Conservation (phyloP, 2,329 filamentous ascomycete genomes). For the Eutypa lata region DNA sequence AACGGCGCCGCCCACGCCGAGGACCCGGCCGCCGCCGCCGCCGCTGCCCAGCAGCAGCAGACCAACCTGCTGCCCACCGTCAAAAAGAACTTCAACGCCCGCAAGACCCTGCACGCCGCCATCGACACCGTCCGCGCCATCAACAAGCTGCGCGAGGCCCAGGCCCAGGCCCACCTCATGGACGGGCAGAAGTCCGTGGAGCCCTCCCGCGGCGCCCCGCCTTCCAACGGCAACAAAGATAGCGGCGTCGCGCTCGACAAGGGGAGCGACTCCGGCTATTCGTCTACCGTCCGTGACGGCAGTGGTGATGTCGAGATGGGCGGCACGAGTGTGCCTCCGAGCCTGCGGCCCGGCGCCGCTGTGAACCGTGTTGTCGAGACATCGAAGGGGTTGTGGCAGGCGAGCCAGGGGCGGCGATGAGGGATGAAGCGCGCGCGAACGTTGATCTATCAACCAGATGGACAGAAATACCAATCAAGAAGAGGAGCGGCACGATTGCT, state of each 20-base stretch:
- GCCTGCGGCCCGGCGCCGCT: constrained; percentile 52
- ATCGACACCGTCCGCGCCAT: constrained; percentile 70
- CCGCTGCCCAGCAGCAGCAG: constrained; percentile 35
- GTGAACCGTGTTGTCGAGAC: constrained; percentile 60
- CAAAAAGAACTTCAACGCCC: constrained; percentile 73
- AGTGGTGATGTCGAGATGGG: constrained; percentile 18
- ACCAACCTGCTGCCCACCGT: constrained; percentile 65
- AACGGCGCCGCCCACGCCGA: constrained; percentile 46
- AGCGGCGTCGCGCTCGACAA: constrained; percentile 38
- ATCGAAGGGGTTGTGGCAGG: constrained; percentile 60
- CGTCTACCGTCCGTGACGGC: too few relatives aligned
- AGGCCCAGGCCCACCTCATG: constrained; percentile 52
- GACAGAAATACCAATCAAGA: background rate
- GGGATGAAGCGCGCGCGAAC: background rate
- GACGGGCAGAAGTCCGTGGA: constrained; percentile 55
- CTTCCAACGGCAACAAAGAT: constrained; percentile 35
- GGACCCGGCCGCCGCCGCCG: constrained; percentile 42
- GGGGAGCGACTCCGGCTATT: too few relatives aligned
- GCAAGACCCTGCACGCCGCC: constrained; percentile 65
- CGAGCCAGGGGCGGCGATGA: constrained; percentile 27
- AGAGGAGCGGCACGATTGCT: too few relatives aligned
- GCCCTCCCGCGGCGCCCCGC: constrained; percentile 38
- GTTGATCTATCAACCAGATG: background rate
- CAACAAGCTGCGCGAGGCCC: constrained; percentile 66
- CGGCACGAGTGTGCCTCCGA: constrained; percentile 39